phyloP scores from a whole-genome alignment of 1,139 yeast species.

The Kurtzmaniella natalensis region DNA sequence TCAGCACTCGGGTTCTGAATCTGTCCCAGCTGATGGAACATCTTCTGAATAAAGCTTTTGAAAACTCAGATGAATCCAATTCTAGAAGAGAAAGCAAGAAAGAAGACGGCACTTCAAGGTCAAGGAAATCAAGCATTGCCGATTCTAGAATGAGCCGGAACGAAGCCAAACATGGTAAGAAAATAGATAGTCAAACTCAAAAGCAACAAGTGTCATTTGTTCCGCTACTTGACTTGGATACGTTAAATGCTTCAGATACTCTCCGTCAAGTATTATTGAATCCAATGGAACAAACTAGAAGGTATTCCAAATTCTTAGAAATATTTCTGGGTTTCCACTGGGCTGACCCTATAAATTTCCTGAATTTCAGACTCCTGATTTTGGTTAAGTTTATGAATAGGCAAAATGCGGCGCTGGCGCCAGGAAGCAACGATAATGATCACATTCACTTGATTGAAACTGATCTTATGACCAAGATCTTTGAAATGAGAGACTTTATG shows the following conservation, averaged over 20 bases:
- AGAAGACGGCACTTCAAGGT: too few relatives aligned
- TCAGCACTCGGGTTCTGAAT: too few relatives aligned
- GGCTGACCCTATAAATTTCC: constrained; percentile 40
- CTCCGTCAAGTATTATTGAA: constrained; percentile 20
- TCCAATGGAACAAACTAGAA: constrained; percentile 29
- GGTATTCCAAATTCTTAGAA: constrained; percentile 34
- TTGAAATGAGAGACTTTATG: constrained; percentile 25
- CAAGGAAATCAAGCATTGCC: too few relatives aligned
- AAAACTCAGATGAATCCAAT: too few relatives aligned
- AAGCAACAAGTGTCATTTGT: constrained; percentile 19
- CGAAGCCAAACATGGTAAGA: neutral
- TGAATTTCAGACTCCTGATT: constrained; percentile 35
- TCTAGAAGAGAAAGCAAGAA: too few relatives aligned
- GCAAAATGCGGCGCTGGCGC: neutral
- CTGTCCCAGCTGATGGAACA: too few relatives aligned
- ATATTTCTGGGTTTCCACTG: constrained; percentile 29
- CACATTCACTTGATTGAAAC: constrained; percentile 28
- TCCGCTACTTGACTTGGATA: constrained; percentile 21
- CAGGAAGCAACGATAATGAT: constrained; percentile 2
- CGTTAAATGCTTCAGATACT: constrained; percentile 22
- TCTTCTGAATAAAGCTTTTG: too few relatives aligned
- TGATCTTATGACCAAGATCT: constrained; percentile 28
- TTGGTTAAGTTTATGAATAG: constrained; percentile 28
- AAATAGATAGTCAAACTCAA: neutral
- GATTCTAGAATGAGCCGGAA: too few relatives aligned